A percentile compares a stretch with the other conserved stretches of the same genome.
Evolutionary conservation across 805 yeast genomes (phyloP).

Genomic region (Candida ponderosae): DNA sequence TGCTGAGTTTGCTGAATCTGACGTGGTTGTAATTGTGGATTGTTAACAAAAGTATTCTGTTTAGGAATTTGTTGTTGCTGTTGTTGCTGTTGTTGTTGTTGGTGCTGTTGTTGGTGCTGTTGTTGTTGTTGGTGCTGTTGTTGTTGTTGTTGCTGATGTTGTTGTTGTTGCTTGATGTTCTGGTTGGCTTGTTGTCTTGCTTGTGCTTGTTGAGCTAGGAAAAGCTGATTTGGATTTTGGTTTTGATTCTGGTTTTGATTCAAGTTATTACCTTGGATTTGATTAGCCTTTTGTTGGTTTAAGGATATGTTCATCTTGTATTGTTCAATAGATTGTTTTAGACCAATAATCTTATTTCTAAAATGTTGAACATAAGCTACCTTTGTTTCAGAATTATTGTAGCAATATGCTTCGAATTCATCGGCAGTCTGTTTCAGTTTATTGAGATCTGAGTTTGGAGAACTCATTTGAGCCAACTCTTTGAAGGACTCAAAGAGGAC

Average conservation of each 20-base stretch:
- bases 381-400: constrained; percentile 46
- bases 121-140: constrained; percentile 15
- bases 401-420: constrained; percentile 64
- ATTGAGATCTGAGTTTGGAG: constrained; percentile 22
- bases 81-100: constrained; percentile 20
- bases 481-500: constrained; percentile 8
- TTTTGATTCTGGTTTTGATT: neutral
- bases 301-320: constrained; percentile 10
- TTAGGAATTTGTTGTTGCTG: too few relatives aligned
- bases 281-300: constrained; percentile 7
- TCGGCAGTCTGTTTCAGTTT: constrained; percentile 51
- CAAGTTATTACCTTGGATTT: too few relatives aligned
- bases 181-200: constrained; percentile 11
- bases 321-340: constrained; percentile 15
- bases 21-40: constrained; percentile 20
- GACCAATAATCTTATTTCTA: constrained; percentile 18
- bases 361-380: constrained; percentile 49
- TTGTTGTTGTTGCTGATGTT: constrained; percentile 3
- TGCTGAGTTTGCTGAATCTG: constrained; percentile 15
- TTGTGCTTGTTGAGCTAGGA: constrained; percentile 6
- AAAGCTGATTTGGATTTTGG: neutral
- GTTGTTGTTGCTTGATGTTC: constrained; percentile 3
- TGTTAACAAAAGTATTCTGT: too few relatives aligned
- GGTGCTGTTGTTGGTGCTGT: constrained; percentile 18
- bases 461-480: constrained; percentile 11